A percentile compares a stretch with the other conserved stretches of the same genome.
phyloP scores from a whole-genome alignment of 371 early-diverging fungal species.

The Circinella minor region DNA sequence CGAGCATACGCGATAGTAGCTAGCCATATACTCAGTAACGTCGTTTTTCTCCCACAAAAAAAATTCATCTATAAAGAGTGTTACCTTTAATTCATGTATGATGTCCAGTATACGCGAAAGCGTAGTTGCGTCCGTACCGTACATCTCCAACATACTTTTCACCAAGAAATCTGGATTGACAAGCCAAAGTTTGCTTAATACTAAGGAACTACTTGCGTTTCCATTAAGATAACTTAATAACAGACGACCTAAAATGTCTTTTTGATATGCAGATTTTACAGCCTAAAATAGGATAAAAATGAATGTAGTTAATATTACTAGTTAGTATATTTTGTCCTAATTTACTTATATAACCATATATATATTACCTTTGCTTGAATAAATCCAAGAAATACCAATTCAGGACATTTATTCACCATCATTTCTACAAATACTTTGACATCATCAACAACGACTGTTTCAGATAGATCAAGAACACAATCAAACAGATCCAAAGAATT shows the following conservation, averaged over 20 bases:
- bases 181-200: conserved; percentile 80
- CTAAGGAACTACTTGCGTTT: conserved; percentile 70
- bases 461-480: conserved; percentile 66
- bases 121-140: conserved; percentile 72
- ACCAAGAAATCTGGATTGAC: conserved; percentile 64
- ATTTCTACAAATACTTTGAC: conserved; percentile 70
- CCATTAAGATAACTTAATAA: conserved; percentile 72
- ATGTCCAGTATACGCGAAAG: conserved; percentile 82
- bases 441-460: conserved; percentile 66
- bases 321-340: too few relatives aligned
- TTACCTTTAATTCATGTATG: conserved; percentile 82
- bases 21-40: conserved; percentile 25
- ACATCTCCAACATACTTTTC: conserved; percentile 73
- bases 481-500: conserved; percentile 81
- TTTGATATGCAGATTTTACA: conserved; percentile 66
- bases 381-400: conserved; percentile 78
- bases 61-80: neutral
- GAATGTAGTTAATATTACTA: too few relatives aligned
- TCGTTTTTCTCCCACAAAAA: neutral
- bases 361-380: conserved; percentile 62
- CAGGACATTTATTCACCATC: conserved; percentile 72
- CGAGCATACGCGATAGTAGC: conserved; percentile 76
- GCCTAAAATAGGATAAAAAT: conserved; percentile 31
- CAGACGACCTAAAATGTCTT: conserved; percentile 71
- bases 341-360: too few relatives aligned